phyloP scores from a whole-genome alignment of 257 asterid genomes.

The Nicotiana undulata region DNA sequence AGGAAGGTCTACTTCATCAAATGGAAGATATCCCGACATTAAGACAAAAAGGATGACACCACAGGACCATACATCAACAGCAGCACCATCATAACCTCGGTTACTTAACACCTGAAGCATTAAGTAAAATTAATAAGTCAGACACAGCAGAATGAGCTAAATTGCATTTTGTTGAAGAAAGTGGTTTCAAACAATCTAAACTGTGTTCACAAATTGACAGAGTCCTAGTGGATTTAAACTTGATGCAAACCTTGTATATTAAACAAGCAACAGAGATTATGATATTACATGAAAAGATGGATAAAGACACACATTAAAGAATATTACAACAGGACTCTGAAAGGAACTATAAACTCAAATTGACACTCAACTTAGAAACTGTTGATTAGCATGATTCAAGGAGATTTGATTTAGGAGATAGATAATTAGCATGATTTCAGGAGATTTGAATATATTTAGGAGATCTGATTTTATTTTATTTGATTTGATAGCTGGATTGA shows the following conservation, averaged over 20 bases:
- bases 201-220: background rate
- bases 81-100: conserved; percentile 90
- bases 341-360: background rate
- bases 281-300: background rate
- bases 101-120: conserved; percentile 56
- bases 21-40: conserved; percentile 85
- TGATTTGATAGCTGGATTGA: too few relatives aligned
- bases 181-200: background rate
- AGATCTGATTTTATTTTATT: too few relatives aligned
- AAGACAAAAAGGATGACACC: conserved; percentile 87
- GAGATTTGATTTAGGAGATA: too few relatives aligned
- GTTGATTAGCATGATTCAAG: too few relatives aligned
- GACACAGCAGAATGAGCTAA: background rate
- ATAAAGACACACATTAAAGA: background rate
- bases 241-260: background rate
- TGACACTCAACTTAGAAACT: background rate
- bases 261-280: background rate
- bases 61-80: conserved; percentile 95
- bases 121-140: background rate
- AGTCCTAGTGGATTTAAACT: background rate
- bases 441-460: too few relatives aligned
- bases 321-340: background rate
- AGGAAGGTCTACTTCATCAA: conserved; percentile 63
- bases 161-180: background rate
- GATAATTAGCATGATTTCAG: too few relatives aligned